Percentiles rank a stretch among this genome's conserved stretches.
Evolutionary conservation across 2,329 filamentous ascomycete genomes (phyloP).

Genomic region (Aspergillus jensenii): DNA sequence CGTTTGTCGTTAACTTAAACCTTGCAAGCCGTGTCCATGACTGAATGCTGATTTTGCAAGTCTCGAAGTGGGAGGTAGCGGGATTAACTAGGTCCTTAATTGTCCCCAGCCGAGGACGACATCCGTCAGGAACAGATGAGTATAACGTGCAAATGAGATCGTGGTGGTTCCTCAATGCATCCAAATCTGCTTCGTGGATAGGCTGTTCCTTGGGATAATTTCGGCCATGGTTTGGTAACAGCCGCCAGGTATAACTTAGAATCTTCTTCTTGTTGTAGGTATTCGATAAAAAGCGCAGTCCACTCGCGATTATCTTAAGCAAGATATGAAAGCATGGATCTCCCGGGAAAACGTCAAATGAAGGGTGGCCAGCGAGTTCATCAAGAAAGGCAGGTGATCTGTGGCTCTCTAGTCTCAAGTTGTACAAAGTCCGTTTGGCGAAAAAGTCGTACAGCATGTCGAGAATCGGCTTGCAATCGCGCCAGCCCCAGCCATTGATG

Average conservation of each 20-base stretch:
- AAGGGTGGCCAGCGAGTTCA: conserved; percentile 45
- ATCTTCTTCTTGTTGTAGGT: conserved; percentile 55
- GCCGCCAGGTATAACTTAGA: conserved; percentile 56
- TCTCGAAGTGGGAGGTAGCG: conserved; percentile 57
- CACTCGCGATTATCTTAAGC: conserved; percentile 56
- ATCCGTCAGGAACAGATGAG: conserved; percentile 54
- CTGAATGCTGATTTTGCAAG: conserved; percentile 58
- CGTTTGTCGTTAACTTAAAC: conserved; percentile 57
- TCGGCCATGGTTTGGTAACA: conserved; percentile 62
- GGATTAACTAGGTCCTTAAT: conserved; percentile 58
- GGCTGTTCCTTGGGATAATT: conserved; percentile 59
- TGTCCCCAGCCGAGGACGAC: conserved; percentile 53
- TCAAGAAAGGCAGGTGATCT: conserved; percentile 58
- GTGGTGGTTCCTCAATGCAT: conserved; percentile 61
- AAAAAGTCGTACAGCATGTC: conserved; percentile 61
- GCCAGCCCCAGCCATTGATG: conserved; percentile 58
- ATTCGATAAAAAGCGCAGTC: conserved; percentile 48
- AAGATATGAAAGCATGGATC: conserved; percentile 61
- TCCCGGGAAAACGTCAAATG: conserved; percentile 44
- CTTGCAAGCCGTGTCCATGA: conserved; percentile 58
- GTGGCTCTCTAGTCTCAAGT: conserved; percentile 51
- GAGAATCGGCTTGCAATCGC: conserved; percentile 54
- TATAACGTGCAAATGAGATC: conserved; percentile 62
- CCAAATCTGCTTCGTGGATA: conserved; percentile 53
- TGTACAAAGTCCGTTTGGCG: conserved; percentile 51